Evolutionary conservation across 345 rosid genomes (phyloP).

Genomic region (Eucalyptus curtisii): DNA sequence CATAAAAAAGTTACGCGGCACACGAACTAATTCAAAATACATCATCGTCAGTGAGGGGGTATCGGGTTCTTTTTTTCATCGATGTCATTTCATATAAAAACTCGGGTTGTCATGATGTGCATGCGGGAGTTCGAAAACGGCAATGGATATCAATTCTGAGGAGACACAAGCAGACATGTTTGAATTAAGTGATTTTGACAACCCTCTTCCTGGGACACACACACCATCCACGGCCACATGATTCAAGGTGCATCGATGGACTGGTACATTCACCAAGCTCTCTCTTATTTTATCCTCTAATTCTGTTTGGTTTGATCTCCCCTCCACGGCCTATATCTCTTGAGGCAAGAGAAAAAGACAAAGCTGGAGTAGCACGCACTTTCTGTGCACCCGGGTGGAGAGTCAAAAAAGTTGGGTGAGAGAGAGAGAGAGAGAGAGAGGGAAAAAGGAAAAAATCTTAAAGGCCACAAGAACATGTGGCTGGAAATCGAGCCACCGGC

Average conservation of each 20-base stretch:
- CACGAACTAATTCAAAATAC: background rate
- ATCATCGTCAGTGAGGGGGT: background rate
- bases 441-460: slow-evolving; percentile 8
- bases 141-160: accelerated
- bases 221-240: background rate
- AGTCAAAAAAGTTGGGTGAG: background rate
- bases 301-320: background rate
- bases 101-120: background rate
- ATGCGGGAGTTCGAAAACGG: background rate
- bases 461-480: slow-evolving; percentile 91
- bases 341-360: background rate
- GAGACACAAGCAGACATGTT: accelerated
- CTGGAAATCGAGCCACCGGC: slow-evolving; percentile 52
- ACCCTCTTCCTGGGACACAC: background rate
- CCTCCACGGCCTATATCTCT: background rate
- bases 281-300: background rate
- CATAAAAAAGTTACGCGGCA: background rate
- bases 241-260: background rate
- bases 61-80: background rate
- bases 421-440: background rate
- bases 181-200: background rate
- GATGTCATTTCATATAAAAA: background rate
- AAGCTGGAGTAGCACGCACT: background rate
- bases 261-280: background rate
- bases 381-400: background rate